Base-by-base conservation (phyloP, 2,329 filamentous ascomycete genomes). In the Neocucurbitaria cava region DNA sequence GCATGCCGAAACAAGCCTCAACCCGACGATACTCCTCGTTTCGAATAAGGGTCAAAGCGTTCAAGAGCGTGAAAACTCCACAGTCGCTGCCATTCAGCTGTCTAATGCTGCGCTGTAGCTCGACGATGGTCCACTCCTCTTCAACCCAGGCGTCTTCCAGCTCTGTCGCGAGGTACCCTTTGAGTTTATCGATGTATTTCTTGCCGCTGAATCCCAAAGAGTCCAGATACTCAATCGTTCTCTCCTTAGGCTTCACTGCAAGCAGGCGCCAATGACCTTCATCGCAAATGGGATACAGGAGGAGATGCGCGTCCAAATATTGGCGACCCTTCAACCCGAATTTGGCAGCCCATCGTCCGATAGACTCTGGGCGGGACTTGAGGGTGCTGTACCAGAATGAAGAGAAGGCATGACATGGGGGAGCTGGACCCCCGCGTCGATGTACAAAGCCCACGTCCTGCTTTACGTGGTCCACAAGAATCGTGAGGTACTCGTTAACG, bases 1-100 rank as follows among this genome's bases (percentile, higher is more conserved):
- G 77, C 80, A 91, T 84, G 49, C 89, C 83, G 0, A 70, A 59
- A 31, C 82, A 75, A 1, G 72, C 63, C 53, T 89, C 87, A 24
- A 77, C 76, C 8, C 63, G 63, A 1, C 50, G 60, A 6, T 73
- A 70, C 6, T 77, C 71, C 11, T 77, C 65, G 1, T 76, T 78
- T 15, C 76, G 72, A 2, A 80, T 74, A 28, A 79, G 65, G 50
- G 86, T 89, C 43, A 91, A 82, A 15, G 85, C 87, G 66, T 93
- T 94, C 17, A 89, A 85, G 61, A 91, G 86, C 13, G 88, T 85
- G 70, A 91, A 91, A 3, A 92, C 85, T n/a, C 90, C 90, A 62
- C 90, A 93, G 70, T 93, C 90, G 67, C 83, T 86, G 1, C 83
- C 82, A 66, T 93, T 93, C 23, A 76, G 79, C 71, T 93, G 90